Percentiles rank a stretch among this genome's conserved stretches.
These are phyloP conservation scores for Candida glaebosa DNA, from an alignment of 805 yeast species.

Conservation along the genomic window DNA sequence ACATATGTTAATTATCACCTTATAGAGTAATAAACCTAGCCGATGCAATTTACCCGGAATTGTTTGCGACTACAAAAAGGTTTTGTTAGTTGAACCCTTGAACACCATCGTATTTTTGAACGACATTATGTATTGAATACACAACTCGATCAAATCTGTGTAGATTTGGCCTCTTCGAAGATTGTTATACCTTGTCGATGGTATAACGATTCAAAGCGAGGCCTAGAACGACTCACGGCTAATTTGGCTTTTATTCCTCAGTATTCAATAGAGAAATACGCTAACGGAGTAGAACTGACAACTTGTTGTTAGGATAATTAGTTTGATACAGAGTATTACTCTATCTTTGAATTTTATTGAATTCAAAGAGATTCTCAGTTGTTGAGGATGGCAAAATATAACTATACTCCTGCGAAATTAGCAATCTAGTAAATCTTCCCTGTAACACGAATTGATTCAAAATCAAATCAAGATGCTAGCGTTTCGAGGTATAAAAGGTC, in stretches of 20 bases:
- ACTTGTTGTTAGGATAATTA: constrained; percentile 23
- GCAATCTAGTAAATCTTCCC: too few species aligned
- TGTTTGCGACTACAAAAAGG: not conserved
- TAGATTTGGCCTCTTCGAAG: constrained; percentile 45
- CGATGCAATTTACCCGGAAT: not conserved
- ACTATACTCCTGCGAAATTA: not conserved
- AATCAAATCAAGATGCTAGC: not conserved
- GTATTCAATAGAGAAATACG: constrained; percentile 13
- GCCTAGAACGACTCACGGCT: constrained; percentile 34
- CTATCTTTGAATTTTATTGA: too few species aligned
- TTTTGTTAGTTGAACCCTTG: too few species aligned
- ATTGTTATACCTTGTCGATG: constrained; percentile 38
- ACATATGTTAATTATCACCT: too few species aligned
- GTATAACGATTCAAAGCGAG: constrained; percentile 48
- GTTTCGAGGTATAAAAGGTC: not conserved
- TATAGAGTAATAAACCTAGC: not conserved
- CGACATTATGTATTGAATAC: constrained; percentile 1
- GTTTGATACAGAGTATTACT: constrained; percentile 23
- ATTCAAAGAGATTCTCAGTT: too few species aligned
- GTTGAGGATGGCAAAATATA: not conserved
- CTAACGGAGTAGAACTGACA: constrained; percentile 24
- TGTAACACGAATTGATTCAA: too few species aligned
- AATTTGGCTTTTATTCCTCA: constrained; percentile 15
- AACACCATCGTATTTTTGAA: too few species aligned
- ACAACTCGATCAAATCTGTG: not conserved